A percentile compares a stretch with the other conserved stretches of the same genome.
phyloP scores from a whole-genome alignment of 73 alveolate genomes.

The Stentor roeselii region DNA sequence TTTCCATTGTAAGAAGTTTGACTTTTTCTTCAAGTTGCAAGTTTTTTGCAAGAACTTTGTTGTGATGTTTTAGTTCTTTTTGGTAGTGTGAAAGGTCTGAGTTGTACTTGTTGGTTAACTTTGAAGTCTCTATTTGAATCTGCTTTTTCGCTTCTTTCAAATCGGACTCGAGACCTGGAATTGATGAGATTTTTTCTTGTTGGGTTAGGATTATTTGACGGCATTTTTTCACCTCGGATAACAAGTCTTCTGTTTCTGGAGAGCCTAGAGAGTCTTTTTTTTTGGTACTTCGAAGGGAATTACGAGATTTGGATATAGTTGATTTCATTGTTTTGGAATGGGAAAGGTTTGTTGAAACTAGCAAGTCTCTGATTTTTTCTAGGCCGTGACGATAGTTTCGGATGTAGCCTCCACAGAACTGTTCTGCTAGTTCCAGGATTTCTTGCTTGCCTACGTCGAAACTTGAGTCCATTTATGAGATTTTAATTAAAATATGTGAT shows the following conservation, averaged over 20 bases:
- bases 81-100: neutral
- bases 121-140: neutral
- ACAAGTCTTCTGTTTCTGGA: neutral
- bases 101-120: neutral
- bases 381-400: too few relatives aligned
- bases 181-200: slow-evolving; percentile 15
- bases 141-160: neutral
- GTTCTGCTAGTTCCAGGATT: too few relatives aligned
- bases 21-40: slow-evolving; percentile 13
- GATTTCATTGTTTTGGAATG: too few relatives aligned
- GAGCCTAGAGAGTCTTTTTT: neutral
- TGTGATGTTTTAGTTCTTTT: neutral
- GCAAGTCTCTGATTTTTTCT: too few relatives aligned
- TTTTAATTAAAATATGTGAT: too few relatives aligned
- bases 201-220: slow-evolving; percentile 13
- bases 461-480: too few relatives aligned
- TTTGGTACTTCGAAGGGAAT: too few relatives aligned
- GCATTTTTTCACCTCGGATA: neutral
- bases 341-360: too few relatives aligned
- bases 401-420: too few relatives aligned
- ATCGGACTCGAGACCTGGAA: neutral
- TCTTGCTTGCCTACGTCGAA: too few relatives aligned
- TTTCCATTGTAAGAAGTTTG: slow-evolving; percentile 8
- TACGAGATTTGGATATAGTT: too few relatives aligned
- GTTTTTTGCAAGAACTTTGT: neutral